Conservation (phyloP, 2,329 filamentous ascomycete species). For the Endothia cerciana region DNA sequence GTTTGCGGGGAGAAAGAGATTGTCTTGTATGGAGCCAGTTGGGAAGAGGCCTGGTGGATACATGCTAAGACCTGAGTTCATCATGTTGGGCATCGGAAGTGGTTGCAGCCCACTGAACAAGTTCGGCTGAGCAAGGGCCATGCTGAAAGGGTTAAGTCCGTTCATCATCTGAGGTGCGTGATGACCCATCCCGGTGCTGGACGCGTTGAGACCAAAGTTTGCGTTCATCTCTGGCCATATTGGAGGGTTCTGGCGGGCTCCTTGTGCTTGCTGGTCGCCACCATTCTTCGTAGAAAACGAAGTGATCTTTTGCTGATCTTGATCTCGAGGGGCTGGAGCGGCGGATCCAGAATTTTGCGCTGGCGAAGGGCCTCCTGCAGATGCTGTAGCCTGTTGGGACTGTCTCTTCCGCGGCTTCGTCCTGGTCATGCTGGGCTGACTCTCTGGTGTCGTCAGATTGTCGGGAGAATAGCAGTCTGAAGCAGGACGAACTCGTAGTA, state of each 20-base stretch:
- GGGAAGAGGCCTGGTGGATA: not conserved
- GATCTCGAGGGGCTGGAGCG: not conserved
- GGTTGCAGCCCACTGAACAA: conserved; percentile 11
- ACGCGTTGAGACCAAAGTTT: not conserved
- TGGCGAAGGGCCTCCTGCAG: not conserved
- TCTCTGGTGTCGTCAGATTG: not conserved
- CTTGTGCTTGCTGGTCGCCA: not conserved
- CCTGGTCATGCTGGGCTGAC: conserved; percentile 2
- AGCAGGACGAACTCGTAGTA: not conserved
- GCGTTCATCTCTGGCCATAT: not conserved
- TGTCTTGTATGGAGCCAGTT: not conserved
- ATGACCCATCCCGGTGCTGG: not conserved
- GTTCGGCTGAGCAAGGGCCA: conserved; percentile 12
- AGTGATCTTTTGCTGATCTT: not conserved
- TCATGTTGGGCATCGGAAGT: not conserved
- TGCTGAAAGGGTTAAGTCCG: conserved; percentile 1
- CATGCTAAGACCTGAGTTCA: not conserved
- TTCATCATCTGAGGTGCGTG: not conserved
- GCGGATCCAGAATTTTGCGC: not conserved
- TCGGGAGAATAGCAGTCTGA: not conserved
- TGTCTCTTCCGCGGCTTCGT: not conserved
- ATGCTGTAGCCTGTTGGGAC: not conserved
- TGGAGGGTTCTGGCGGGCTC: not conserved
- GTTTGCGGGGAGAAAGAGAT: not conserved
- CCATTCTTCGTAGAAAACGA: not conserved